Evolutionary conservation across 495 filamentous ascomycete species (phyloP).

Genomic region (Parmelia sp.): DNA sequence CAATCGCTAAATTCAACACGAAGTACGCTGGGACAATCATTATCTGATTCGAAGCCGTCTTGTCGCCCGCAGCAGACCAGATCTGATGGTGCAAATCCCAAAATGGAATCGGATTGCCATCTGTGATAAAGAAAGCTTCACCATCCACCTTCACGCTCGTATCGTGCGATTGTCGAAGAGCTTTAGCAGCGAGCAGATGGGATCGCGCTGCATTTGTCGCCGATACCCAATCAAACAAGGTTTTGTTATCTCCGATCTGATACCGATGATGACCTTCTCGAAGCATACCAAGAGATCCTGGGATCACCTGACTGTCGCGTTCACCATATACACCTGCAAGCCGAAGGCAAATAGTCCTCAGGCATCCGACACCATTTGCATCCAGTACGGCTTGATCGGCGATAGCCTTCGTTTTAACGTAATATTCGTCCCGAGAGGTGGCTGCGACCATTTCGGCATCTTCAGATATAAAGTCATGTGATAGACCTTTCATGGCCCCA

Average conservation of each 20-base stretch:
- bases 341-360: neutral
- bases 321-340: constrained; percentile 1
- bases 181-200: constrained; percentile 60
- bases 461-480: neutral
- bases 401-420: constrained; percentile 80
- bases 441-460: neutral
- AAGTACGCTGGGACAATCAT: neutral
- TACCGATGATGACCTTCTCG: constrained; percentile 50
- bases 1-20: neutral
- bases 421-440: constrained; percentile 56
- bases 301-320: constrained; percentile 30
- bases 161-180: constrained; percentile 49
- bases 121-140: constrained; percentile 61
- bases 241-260: constrained; percentile 65
- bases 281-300: constrained; percentile 49
- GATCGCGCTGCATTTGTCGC: constrained; percentile 70
- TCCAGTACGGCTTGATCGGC: constrained; percentile 78
- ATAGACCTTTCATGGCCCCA: neutral
- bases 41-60: constrained; percentile 20
- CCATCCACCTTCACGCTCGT: constrained; percentile 59
- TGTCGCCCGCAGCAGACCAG: constrained; percentile 61
- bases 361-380: constrained; percentile 66
- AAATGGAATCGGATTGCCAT: constrained; percentile 68
- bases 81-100: constrained; percentile 69
- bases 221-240: constrained; percentile 78